Percentiles rank a stretch among this genome's conserved stretches.
These are phyloP conservation scores for Ceratocystis variospora DNA, from an alignment of 2,329 filamentous ascomycete species.

Conservation along the genomic window DNA sequence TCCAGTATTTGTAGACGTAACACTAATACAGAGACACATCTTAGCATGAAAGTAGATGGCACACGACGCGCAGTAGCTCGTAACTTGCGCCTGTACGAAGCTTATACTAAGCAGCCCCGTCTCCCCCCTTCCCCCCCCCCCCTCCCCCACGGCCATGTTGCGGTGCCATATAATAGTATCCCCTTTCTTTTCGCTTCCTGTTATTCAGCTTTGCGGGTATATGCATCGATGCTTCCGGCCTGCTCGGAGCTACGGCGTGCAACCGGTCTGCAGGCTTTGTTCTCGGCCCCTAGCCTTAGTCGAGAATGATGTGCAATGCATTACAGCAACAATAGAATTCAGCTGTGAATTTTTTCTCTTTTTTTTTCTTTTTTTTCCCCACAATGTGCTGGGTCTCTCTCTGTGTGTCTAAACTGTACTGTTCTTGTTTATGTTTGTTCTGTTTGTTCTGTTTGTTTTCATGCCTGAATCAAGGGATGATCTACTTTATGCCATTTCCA, in stretches of 20 bases:
- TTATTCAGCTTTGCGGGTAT: conserved; percentile 6
- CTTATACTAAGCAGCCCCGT: not conserved
- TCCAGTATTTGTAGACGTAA: not conserved
- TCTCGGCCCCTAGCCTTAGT: not conserved
- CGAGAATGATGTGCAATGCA: not conserved
- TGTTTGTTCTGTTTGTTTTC: not conserved
- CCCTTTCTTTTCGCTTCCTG: not conserved
- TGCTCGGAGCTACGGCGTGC: not conserved
- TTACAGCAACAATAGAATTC: not conserved
- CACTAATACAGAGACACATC: not conserved
- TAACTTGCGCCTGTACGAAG: not conserved
- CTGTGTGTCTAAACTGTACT: not conserved
- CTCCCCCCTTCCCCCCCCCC: too few relatives aligned
- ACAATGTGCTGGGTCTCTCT: not conserved
- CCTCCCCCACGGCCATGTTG: not conserved
- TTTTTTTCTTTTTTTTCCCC: not conserved
- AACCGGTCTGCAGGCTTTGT: not conserved
- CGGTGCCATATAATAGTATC: not conserved
- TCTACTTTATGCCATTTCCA: not conserved
- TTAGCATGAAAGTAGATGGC: not conserved
- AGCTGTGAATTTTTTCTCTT: not conserved
- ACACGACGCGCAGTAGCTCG: not conserved
- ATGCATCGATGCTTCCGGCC: not conserved
- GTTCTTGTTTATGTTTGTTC: not conserved
- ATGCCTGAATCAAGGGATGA: conserved; percentile 3